Percentiles rank a stretch among this genome's conserved stretches.
Conservation (phyloP, 176 grass and related monocot species). For the Saccharum officinarum region DNA sequence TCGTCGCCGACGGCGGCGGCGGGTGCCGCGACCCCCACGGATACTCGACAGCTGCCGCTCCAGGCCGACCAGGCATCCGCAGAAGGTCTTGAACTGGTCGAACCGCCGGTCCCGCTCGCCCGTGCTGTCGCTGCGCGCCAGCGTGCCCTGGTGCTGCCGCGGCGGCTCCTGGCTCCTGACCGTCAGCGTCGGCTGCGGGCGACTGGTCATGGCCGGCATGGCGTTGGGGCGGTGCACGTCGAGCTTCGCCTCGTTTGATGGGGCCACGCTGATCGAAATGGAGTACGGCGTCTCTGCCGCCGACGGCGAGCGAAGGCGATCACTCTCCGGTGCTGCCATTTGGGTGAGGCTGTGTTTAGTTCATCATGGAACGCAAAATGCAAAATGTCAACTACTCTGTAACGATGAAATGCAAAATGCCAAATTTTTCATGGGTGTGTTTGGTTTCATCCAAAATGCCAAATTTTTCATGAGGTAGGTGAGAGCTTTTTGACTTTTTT, state of each 20-base stretch:
- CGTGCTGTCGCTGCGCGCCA: conserved; percentile 30
- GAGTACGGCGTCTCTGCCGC: not conserved
- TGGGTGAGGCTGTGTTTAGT: no score
- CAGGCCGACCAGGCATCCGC: conserved; percentile 39
- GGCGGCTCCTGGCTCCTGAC: conserved; percentile 6
- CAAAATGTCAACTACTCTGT: no score
- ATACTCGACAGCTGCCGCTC: conserved; percentile 78
- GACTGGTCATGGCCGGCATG: not conserved
- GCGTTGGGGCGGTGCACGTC: conserved; percentile 27
- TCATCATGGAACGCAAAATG: no score
- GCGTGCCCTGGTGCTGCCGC: not conserved
- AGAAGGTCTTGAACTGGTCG: conserved; percentile 84
- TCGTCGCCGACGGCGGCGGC: not conserved
- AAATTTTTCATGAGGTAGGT: no score
- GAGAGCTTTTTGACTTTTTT: no score
- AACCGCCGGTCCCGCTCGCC: conserved; percentile 60
- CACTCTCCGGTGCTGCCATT: not conserved
- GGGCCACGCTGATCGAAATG: conserved; percentile 41
- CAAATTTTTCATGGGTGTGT: no score
- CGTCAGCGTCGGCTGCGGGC: conserved; percentile 40
- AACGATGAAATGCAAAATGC: no score
- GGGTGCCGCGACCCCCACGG: conserved; percentile 27
- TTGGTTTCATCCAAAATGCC: no score
- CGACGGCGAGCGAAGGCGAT: not conserved
- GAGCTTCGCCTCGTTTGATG: not conserved